Percentiles rank a stretch among this genome's conserved stretches.
phyloP scores from a whole-genome alignment of 2,329 filamentous ascomycete genomes.

The Ophiostoma triangulosporum region DNA sequence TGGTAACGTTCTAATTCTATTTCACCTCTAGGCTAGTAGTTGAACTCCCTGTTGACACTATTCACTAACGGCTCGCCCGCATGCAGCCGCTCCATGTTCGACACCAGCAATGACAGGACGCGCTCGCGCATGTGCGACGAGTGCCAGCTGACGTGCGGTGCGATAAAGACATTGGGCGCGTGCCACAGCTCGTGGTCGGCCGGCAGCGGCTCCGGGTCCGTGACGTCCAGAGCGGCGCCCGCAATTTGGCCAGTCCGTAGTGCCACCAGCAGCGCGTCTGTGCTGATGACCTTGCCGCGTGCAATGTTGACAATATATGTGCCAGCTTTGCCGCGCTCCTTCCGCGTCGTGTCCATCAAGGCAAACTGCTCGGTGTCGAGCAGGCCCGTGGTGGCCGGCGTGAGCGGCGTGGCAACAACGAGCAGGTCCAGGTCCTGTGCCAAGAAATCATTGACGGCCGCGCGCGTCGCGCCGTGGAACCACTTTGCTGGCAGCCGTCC shows the following conservation, averaged over 20 bases:
- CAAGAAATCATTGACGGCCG: constrained; percentile 36
- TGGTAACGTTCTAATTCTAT: too few relatives aligned
- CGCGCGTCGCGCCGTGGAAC: constrained; percentile 32
- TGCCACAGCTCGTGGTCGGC: constrained; percentile 55
- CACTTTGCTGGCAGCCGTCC: constrained; percentile 34
- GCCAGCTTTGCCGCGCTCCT: constrained; percentile 21
- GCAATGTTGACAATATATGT: constrained; percentile 61
- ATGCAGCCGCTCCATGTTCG: constrained; percentile 23
- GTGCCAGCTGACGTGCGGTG: constrained; percentile 33
- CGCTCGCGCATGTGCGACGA: constrained; percentile 28
- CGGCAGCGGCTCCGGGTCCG: constrained; percentile 66
- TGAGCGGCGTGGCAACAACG: constrained; percentile 38
- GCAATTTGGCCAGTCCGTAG: constrained; percentile 31
- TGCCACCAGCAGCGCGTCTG: constrained; percentile 47
- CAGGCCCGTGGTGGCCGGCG: constrained; percentile 30
- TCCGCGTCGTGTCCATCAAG: constrained; percentile 21
- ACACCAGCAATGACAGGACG: constrained; percentile 27
- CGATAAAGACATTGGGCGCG: constrained; percentile 53
- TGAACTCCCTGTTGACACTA: constrained; percentile 12
- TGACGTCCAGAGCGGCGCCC: constrained; percentile 66
- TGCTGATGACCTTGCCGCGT: constrained; percentile 38
- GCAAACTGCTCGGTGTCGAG: constrained; percentile 37
- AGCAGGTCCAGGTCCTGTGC: constrained; percentile 37
- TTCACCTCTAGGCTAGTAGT: constrained; percentile 14
- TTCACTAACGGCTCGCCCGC: constrained; percentile 12